These are phyloP conservation scores for Peronospora destructor DNA, from an alignment of 352 stramenopile species.

Conservation along the genomic window DNA sequence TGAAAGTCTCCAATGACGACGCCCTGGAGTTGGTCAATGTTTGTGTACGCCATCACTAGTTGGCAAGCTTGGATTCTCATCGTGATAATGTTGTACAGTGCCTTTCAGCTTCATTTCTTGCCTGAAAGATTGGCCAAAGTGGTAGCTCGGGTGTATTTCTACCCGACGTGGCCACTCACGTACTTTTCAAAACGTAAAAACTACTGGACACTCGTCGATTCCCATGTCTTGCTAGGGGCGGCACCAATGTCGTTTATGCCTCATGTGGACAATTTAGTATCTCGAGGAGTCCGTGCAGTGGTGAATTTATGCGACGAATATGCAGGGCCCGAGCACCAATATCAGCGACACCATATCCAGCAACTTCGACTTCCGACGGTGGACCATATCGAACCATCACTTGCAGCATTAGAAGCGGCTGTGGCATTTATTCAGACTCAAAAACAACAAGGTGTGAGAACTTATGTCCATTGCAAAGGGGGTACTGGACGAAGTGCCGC, in stretches of 20 bases:
- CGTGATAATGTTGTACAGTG: constrained; percentile 39
- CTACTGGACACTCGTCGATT: constrained; percentile 90
- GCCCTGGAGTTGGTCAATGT: constrained; percentile 13
- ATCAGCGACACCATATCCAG: constrained; percentile 83
- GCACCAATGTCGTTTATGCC: constrained; percentile 87
- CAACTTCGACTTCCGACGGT: constrained; percentile 88
- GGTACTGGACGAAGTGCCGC: constrained; percentile 91
- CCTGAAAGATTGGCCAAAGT: constrained; percentile 64
- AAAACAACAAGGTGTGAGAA: constrained; percentile 68
- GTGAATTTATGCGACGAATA: constrained; percentile 97
- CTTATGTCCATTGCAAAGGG: constrained; percentile 96
- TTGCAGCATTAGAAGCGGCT: constrained; percentile 57
- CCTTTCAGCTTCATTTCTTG: constrained; percentile 90
- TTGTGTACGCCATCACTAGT: constrained; percentile 17
- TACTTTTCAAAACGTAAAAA: constrained; percentile 78
- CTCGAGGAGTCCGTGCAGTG: constrained; percentile 82
- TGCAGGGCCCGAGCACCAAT: constrained; percentile 76
- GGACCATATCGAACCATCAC: constrained; percentile 79
- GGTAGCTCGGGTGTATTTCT: constrained; percentile 84
- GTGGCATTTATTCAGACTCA: constrained; percentile 89
- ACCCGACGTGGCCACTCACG: constrained; percentile 90
- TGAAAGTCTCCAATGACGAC: constrained; percentile 4
- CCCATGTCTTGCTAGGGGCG: constrained; percentile 87
- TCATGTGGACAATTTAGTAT: constrained; percentile 76
- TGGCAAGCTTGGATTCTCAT: constrained; percentile 24